These are phyloP conservation scores for Gracilaria domingensis DNA, from an alignment of 23 red algal species.

Conservation along the genomic window DNA sequence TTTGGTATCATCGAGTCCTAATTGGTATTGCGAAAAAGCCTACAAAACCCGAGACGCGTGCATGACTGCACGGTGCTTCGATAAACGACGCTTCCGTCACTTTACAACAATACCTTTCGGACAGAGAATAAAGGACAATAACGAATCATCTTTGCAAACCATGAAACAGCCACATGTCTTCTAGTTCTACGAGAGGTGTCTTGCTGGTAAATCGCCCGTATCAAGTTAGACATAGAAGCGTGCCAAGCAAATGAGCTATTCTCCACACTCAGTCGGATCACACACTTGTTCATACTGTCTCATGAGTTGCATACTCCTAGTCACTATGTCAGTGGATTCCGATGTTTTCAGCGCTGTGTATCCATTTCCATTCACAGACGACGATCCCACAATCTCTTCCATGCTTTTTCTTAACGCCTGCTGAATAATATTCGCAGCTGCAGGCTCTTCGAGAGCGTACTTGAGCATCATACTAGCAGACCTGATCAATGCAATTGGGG, in stretches of 20 bases:
- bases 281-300: slow-evolving; percentile 65
- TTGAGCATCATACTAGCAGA: slow-evolving; percentile 90
- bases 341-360: not conserved
- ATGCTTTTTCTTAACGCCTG: slow-evolving; percentile 71
- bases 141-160: not conserved
- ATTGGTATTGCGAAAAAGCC: not conserved
- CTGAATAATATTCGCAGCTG: slow-evolving; percentile 87
- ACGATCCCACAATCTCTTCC: slow-evolving; percentile 61
- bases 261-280: slow-evolving; percentile 73
- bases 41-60: not conserved
- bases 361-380: slow-evolving; percentile 22
- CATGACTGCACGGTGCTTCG: not conserved
- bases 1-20: slow-evolving; percentile 30
- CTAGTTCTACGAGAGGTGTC: not conserved
- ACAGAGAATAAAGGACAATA: not conserved
- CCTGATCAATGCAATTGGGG: slow-evolving; percentile 80
- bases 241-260: slow-evolving; percentile 18
- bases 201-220: not conserved
- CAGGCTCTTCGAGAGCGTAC: slow-evolving; percentile 88
- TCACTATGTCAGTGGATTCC: slow-evolving; percentile 62
- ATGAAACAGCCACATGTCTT: not conserved
- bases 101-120: slow-evolving; percentile 1
- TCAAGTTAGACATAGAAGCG: not conserved
- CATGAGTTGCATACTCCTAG: slow-evolving; percentile 62
- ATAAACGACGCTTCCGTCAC: slow-evolving; percentile 6